These are phyloP conservation scores for Alectoria sarmentosa DNA, from an alignment of 495 filamentous ascomycete genomes.

Conservation along the genomic window DNA sequence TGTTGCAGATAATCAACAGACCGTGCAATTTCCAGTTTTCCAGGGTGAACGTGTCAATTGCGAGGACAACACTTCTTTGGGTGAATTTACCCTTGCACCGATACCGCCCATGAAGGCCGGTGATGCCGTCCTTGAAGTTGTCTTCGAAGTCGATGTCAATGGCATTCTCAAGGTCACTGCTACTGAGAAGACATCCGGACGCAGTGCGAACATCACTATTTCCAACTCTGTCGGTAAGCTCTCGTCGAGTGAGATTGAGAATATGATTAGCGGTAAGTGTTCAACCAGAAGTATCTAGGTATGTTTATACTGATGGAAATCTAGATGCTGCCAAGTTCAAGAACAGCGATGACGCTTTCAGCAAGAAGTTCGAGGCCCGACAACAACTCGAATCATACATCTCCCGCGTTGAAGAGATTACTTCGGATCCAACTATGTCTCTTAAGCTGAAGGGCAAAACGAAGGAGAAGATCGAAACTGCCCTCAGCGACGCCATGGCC, in stretches of 20 bases:
- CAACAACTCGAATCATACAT: slow-evolving; percentile 99
- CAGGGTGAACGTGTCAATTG: slow-evolving; percentile 99
- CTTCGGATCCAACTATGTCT: slow-evolving; percentile 91
- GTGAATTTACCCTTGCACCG: slow-evolving; percentile 96
- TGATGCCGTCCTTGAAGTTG: slow-evolving; percentile 93
- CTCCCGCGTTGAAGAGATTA: slow-evolving; percentile 95
- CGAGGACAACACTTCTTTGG: slow-evolving; percentile 97
- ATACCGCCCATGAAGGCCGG: slow-evolving; percentile 97
- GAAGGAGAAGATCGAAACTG: slow-evolving; percentile 98
- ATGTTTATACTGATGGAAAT: slow-evolving; percentile 23
- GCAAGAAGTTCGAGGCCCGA: slow-evolving; percentile 96
- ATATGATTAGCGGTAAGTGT: slow-evolving; percentile 79
- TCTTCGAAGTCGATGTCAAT: slow-evolving; percentile 99
- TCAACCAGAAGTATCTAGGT: no score
- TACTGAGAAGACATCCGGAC: slow-evolving; percentile 97
- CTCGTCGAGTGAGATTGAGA: slow-evolving; percentile 89
- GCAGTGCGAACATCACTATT: slow-evolving; percentile 98
- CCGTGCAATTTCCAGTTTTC: slow-evolving; percentile 95
- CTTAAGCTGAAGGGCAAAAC: slow-evolving; percentile 97
- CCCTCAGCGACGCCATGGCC: slow-evolving; percentile 78
- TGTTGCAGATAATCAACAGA: slow-evolving; percentile 92
- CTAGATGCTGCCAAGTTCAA: slow-evolving; percentile 98
- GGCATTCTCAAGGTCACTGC: slow-evolving; percentile 99
- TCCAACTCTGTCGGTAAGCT: slow-evolving; percentile 99
- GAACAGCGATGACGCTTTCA: slow-evolving; percentile 93